These are phyloP conservation scores for Zostera marina DNA, from an alignment of 116 monocot genomes.

Conservation along the genomic window DNA sequence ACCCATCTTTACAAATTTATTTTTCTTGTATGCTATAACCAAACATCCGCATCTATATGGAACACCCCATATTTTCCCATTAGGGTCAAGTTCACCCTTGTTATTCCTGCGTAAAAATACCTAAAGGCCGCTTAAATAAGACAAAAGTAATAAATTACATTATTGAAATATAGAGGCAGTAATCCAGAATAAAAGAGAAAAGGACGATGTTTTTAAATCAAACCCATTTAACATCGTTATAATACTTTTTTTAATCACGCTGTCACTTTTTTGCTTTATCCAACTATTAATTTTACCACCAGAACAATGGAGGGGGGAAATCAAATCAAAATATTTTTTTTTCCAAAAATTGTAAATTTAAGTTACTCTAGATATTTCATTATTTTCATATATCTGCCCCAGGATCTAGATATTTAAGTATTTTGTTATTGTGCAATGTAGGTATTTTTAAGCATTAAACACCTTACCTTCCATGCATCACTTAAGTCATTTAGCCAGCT, in stretches of 20 bases:
- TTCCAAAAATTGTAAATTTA: too few species aligned
- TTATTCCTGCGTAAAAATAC: slow-evolving; percentile 62
- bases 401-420: too few species aligned
- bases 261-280: too few species aligned
- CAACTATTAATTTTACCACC: too few species aligned
- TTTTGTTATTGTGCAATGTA: neutral
- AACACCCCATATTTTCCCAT: slow-evolving; percentile 60
- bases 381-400: too few species aligned
- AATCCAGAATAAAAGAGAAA: neutral
- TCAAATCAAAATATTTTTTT: too few species aligned
- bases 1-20: slow-evolving; percentile 58
- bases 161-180: neutral
- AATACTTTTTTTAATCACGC: too few species aligned
- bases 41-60: slow-evolving; percentile 94
- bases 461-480: slow-evolving; percentile 83
- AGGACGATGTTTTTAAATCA: neutral
- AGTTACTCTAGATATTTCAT: too few species aligned
- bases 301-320: too few species aligned
- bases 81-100: slow-evolving; percentile 54
- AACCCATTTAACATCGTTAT: too few species aligned
- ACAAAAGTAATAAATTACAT: neutral
- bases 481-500: slow-evolving; percentile 62
- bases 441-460: neutral
- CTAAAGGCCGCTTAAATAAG: slow-evolving; percentile 40
- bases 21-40: slow-evolving; percentile 86